These are phyloP conservation scores for Dothiorella sarmentorum DNA, from an alignment of 2,329 filamentous ascomycete genomes.

Conservation along the genomic window DNA sequence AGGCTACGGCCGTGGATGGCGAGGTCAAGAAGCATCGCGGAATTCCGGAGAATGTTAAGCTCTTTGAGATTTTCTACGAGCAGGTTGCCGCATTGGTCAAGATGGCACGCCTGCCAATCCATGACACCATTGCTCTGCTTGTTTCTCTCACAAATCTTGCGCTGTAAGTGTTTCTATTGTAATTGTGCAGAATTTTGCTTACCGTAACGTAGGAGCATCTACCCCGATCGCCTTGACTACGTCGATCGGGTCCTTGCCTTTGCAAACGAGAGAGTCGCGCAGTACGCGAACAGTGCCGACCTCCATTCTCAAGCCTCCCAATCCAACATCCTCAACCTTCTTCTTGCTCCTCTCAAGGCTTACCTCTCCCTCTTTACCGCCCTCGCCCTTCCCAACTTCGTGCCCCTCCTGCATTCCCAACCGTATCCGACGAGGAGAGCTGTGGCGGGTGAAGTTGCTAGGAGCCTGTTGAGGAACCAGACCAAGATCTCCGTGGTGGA, in stretches of 20 bases:
- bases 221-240: constrained; percentile 87
- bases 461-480: constrained; percentile 76
- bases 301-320: constrained; percentile 85
- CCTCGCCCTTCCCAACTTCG: constrained; percentile 83
- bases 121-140: constrained; percentile 88
- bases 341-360: constrained; percentile 85
- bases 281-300: constrained; percentile 93
- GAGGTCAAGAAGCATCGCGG: constrained; percentile 48
- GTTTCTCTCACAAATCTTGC: constrained; percentile 94
- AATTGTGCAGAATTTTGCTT: constrained; percentile 22
- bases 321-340: constrained; percentile 80
- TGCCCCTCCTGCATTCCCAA: constrained; percentile 85
- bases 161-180: constrained; percentile 49
- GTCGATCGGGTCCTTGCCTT: constrained; percentile 92
- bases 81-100: constrained; percentile 93
- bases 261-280: constrained; percentile 78
- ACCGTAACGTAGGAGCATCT: constrained; percentile 66
- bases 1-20: constrained; percentile 38
- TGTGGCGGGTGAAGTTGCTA: constrained; percentile 83
- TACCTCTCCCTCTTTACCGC: constrained; percentile 97
- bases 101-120: constrained; percentile 84
- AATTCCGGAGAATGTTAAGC: constrained; percentile 74
- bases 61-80: constrained; percentile 96
- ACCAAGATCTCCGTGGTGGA: constrained; percentile 73
- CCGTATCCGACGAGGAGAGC: constrained; percentile 88